Percentiles rank a stretch among this genome's conserved stretches.
phyloP scores from a whole-genome alignment of 139 green algal species.

The Tetradesmus obliquus region DNA sequence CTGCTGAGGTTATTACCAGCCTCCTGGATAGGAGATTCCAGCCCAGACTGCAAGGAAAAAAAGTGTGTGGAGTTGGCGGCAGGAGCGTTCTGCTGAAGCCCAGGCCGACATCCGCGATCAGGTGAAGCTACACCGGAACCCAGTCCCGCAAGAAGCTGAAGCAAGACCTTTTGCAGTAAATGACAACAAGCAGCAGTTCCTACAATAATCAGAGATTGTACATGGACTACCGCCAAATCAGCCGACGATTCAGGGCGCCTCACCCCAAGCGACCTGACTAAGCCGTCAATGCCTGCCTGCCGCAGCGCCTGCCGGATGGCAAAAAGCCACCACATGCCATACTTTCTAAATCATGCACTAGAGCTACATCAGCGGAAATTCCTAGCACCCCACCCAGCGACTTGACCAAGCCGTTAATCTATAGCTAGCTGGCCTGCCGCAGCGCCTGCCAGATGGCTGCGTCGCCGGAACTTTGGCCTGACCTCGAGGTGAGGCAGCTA shows the following conservation, averaged over 20 bases:
- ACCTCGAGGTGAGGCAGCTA: too few species aligned
- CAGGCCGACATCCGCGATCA: too few species aligned
- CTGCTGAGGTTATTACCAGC: slow-evolving; percentile 83
- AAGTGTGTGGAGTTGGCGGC: not conserved
- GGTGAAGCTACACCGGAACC: too few species aligned
- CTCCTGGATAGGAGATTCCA: slow-evolving; percentile 84
- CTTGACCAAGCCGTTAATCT: slow-evolving; percentile 56
- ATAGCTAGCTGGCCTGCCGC: slow-evolving; percentile 46
- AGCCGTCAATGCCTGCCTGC: slow-evolving; percentile 60
- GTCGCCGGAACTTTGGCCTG: slow-evolving; percentile 53
- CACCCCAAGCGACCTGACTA: slow-evolving; percentile 33
- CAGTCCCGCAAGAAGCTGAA: too few species aligned
- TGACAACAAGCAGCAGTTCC: too few species aligned
- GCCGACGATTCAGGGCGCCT: too few species aligned
- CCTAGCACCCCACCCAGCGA: not conserved
- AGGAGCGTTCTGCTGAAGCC: too few species aligned
- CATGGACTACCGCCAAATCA: too few species aligned
- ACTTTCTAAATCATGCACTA: not conserved
- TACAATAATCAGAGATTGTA: too few species aligned
- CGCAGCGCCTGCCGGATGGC: slow-evolving; percentile 71
- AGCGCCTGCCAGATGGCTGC: slow-evolving; percentile 75
- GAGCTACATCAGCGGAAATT: too few species aligned
- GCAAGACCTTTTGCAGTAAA: too few species aligned
- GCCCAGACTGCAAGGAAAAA: slow-evolving; percentile 54
- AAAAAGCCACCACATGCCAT: too few species aligned